Evolutionary conservation across 305 asterid genomes (phyloP), one percentile per base, ranked within the genome.

Genomic region (Ajuga reptans): DNA sequence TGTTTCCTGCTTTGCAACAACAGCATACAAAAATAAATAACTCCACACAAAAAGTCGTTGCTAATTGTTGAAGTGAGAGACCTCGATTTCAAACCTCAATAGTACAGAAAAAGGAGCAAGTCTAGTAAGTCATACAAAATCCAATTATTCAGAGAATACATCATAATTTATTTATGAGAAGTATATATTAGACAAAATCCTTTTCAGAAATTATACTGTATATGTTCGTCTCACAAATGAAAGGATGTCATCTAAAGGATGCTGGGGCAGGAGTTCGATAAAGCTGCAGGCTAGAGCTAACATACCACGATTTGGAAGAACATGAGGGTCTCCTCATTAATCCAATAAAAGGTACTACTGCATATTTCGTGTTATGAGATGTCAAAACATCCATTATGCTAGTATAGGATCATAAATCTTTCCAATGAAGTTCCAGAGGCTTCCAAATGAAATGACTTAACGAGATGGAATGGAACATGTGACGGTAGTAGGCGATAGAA

Each of bases 1-100:
- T 21, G 89, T 67, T 83, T 93, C 99, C 99, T 93, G 85, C 45
- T 75, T 46, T 75, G 27, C 36, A 62, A 39, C 66, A 73, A n/a
- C n/a, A 67, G 64, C 73, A 43, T 67, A 56, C 27, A 21, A 21
- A 2, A 56, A 37, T 36, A 54, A 16, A 68, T 6, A 16, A 41
- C 63, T 45, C 68, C 12, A 55, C 15, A 46, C 12, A 4, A 4
- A 50, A 42, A 53, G 3, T 6, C 4, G 4, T 16, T n/a, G 9
- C 61, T 10, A 14, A 29, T 27, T 54, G 61, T 27, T 27, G 39
- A 16, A 11, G 3, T 7, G 17, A 41, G 45, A 49, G 33, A 33
- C 64, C 27, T 42, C 51, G 24, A 36, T 33, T 16, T 16, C 39
- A 4, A 34, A 6, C 14, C 10, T 51, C 64, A 50, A 37, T 3